Conservation (phyloP, 805 yeast genomes). For the Saturnispora halmiae region DNA sequence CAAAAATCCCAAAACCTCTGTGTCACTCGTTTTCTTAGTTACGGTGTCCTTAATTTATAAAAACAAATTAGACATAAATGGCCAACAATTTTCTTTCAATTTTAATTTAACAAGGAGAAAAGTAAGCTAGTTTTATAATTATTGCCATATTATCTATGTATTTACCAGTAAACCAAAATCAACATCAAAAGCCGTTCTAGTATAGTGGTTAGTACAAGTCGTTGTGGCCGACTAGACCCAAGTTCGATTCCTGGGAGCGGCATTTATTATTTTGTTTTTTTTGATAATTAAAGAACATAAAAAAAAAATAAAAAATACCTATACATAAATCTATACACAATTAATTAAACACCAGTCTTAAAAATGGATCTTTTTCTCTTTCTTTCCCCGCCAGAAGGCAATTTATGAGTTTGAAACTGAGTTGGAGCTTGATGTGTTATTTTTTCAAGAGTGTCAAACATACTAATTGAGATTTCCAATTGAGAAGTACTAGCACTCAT, state of each 20-base stretch:
- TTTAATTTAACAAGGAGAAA: no score
- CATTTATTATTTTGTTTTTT: slow-evolving; percentile 10
- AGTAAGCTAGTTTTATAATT: no score
- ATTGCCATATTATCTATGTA: no score
- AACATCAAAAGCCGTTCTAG: slow-evolving; percentile 18
- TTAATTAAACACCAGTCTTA: not conserved
- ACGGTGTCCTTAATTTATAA: no score
- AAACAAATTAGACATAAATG: no score
- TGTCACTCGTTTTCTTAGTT: no score
- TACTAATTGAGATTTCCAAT: slow-evolving; percentile 37
- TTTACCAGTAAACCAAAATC: no score
- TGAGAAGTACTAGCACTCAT: slow-evolving; percentile 2
- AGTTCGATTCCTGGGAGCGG: slow-evolving; percentile 24
- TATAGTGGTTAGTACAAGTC: slow-evolving; percentile 22
- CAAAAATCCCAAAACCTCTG: no score
- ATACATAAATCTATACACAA: no score
- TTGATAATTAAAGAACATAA: not conserved
- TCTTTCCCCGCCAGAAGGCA: slow-evolving; percentile 7
- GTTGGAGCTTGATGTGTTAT: slow-evolving; percentile 41
- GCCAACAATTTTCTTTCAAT: no score
- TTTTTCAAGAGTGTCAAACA: slow-evolving; percentile 32
- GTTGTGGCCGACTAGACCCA: slow-evolving; percentile 23
- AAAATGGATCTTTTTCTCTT: slow-evolving; percentile 11
- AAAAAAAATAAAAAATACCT: not conserved
- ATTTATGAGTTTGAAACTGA: slow-evolving; percentile 10